These are phyloP conservation scores for Ceratocystis eucalypticola DNA, from an alignment of 2,329 filamentous ascomycete species.

Conservation along the genomic window DNA sequence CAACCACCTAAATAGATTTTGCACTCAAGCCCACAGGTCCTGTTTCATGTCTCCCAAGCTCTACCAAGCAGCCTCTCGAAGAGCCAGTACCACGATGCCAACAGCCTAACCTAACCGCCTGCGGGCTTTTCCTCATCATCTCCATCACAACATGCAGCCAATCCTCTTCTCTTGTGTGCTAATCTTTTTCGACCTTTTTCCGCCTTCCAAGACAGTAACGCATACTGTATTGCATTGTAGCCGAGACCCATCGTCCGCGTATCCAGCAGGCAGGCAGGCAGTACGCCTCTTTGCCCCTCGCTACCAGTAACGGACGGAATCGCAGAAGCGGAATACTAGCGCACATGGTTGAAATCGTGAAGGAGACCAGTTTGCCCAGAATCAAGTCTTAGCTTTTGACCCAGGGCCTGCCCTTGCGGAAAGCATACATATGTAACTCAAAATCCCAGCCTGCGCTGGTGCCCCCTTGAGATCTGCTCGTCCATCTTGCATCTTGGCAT, in stretches of 20 bases:
- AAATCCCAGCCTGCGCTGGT: slow-evolving; percentile 25
- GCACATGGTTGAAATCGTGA: slow-evolving; percentile 29
- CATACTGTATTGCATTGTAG: slow-evolving; percentile 22
- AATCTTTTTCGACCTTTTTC: background rate
- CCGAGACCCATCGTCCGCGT: slow-evolving; percentile 21
- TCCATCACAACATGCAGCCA: slow-evolving; percentile 18
- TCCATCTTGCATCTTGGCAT: slow-evolving; percentile 27
- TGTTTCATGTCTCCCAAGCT: background rate
- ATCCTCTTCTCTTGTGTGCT: background rate
- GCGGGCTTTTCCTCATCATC: slow-evolving; percentile 26
- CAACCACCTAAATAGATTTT: no score
- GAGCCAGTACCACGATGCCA: background rate
- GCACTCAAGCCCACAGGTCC: background rate
- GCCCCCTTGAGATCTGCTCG: slow-evolving; percentile 29
- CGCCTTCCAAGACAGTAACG: slow-evolving; percentile 20
- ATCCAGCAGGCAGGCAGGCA: slow-evolving; percentile 19
- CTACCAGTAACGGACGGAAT: slow-evolving; percentile 21
- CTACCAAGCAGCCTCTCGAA: background rate
- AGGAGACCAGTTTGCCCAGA: slow-evolving; percentile 30
- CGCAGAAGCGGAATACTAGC: slow-evolving; percentile 27
- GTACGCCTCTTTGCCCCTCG: slow-evolving; percentile 24
- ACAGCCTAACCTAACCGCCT: background rate
- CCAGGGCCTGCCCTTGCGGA: slow-evolving; percentile 21
- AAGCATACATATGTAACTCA: slow-evolving; percentile 17
- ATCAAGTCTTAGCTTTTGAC: slow-evolving; percentile 15